Conservation (phyloP, 805 yeast species). For the Candida koratica region DNA sequence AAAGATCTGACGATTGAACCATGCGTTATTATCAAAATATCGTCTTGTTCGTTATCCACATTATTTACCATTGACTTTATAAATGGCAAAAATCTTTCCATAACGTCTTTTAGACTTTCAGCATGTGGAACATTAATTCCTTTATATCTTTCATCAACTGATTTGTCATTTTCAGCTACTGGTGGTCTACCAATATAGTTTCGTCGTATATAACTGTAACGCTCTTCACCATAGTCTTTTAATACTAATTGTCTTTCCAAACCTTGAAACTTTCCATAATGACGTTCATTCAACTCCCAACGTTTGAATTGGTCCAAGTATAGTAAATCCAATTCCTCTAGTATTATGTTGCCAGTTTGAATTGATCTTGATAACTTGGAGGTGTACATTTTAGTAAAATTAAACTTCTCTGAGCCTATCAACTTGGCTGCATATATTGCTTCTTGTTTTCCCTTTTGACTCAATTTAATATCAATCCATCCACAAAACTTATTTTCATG, state of each 20-base stretch:
- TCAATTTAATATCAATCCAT: slow-evolving; percentile 42
- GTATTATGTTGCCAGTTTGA: slow-evolving; percentile 38
- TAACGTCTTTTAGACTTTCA: slow-evolving; percentile 37
- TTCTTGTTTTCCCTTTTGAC: slow-evolving; percentile 35
- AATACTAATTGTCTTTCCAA: slow-evolving; percentile 34
- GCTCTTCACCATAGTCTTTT: slow-evolving; percentile 32
- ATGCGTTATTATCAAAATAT: slow-evolving; percentile 38
- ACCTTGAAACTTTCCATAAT: slow-evolving; percentile 43
- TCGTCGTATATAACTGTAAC: slow-evolving; percentile 37
- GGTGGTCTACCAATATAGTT: slow-evolving; percentile 39
- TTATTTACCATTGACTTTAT: slow-evolving; percentile 24
- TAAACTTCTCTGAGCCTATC: slow-evolving; percentile 18
- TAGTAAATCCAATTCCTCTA: slow-evolving; percentile 27
- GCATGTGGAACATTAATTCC: slow-evolving; percentile 32
- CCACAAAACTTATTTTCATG: slow-evolving; percentile 43
- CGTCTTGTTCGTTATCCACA: slow-evolving; percentile 20
- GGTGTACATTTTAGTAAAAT: slow-evolving; percentile 32
- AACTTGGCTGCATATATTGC: slow-evolving; percentile 38
- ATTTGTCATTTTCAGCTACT: slow-evolving; percentile 22
- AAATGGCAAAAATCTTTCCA: slow-evolving; percentile 39
- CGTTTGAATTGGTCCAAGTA: slow-evolving; percentile 37
- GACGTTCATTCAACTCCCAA: slow-evolving; percentile 44
- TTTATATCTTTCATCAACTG: slow-evolving; percentile 37
- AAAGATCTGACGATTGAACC: slow-evolving; percentile 41
- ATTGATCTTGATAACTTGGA: slow-evolving; percentile 39